These are phyloP conservation scores for Citrus glauca DNA, from an alignment of 345 rosid genomes.

Conservation along the genomic window DNA sequence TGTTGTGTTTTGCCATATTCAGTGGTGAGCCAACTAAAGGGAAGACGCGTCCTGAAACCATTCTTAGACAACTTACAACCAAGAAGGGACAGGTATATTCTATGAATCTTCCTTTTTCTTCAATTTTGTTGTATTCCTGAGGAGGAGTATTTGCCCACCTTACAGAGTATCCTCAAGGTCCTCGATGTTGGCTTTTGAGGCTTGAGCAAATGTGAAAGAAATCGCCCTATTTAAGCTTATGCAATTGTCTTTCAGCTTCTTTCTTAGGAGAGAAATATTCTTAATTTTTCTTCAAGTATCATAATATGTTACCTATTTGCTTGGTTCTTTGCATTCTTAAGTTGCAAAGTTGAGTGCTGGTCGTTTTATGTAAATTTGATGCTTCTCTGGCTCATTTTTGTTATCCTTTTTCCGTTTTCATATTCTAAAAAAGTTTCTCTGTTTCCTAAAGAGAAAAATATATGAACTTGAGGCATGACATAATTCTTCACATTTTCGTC, in stretches of 20 bases:
- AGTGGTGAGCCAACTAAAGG: conserved; percentile 94
- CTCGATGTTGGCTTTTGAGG: background rate
- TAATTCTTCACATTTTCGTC: background rate
- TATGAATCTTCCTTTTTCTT: background rate
- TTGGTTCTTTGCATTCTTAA: background rate
- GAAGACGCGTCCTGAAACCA: conserved; percentile 81
- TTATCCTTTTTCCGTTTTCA: too few species aligned
- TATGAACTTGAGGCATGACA: too few species aligned
- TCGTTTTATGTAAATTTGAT: background rate
- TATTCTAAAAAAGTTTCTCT: too few species aligned
- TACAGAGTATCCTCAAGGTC: background rate
- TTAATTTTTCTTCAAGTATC: background rate
- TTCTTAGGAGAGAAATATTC: background rate
- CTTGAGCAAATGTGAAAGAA: background rate
- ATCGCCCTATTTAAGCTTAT: background rate
- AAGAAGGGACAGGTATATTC: conserved; percentile 89
- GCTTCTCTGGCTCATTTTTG: too few species aligned
- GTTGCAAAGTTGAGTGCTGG: background rate
- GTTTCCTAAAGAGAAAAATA: too few species aligned
- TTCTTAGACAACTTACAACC: conserved; percentile 89
- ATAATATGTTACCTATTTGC: background rate
- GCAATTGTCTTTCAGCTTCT: background rate
- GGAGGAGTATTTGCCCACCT: background rate
- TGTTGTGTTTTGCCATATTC: conserved; percentile 24
- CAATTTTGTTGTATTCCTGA: background rate